Evolutionary conservation across 2,329 filamentous ascomycete species (phyloP).

Genomic region (Claviceps paspali): DNA sequence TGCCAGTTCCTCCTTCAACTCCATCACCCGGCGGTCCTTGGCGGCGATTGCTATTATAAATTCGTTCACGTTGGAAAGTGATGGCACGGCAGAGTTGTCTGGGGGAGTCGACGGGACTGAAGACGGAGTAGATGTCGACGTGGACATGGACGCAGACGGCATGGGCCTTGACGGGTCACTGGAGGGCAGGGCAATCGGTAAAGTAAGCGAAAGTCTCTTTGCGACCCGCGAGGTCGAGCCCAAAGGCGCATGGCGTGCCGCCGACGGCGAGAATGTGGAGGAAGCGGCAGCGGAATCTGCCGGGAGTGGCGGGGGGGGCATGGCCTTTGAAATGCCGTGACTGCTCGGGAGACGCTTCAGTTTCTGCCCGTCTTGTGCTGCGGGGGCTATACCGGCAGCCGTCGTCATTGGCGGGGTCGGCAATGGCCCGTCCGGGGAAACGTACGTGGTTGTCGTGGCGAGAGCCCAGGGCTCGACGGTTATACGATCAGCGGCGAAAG

Average conservation of each 20-base stretch:
- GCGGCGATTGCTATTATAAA: conserved; percentile 83
- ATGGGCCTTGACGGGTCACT: conserved; percentile 36
- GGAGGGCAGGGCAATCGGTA: conserved; percentile 43
- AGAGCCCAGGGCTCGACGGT: conserved; percentile 12
- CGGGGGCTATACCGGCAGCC: background rate
- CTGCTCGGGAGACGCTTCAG: background rate
- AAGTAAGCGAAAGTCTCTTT: conserved; percentile 44
- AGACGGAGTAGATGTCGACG: conserved; percentile 17
- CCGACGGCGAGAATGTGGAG: conserved; percentile 20
- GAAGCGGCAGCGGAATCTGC: conserved; percentile 22
- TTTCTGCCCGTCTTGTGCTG: background rate
- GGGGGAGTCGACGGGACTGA: conserved; percentile 37
- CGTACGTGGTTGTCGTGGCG: conserved; percentile 10
- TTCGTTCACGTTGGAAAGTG: conserved; percentile 41
- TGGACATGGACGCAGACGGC: conserved; percentile 23
- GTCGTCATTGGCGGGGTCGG: conserved; percentile 4
- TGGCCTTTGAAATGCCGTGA: conserved; percentile 9
- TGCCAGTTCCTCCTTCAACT: conserved; percentile 77
- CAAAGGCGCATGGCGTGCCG: conserved; percentile 33
- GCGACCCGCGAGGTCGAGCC: conserved; percentile 38
- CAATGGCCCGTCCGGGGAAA: conserved; percentile 8
- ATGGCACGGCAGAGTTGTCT: conserved; percentile 26
- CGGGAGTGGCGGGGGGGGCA: conserved; percentile 23
- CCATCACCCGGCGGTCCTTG: conserved; percentile 80
- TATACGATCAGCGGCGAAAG: conserved; percentile 22